Conservation (phyloP, 2,329 filamentous ascomycete species). For the Acarospora socialis region DNA sequence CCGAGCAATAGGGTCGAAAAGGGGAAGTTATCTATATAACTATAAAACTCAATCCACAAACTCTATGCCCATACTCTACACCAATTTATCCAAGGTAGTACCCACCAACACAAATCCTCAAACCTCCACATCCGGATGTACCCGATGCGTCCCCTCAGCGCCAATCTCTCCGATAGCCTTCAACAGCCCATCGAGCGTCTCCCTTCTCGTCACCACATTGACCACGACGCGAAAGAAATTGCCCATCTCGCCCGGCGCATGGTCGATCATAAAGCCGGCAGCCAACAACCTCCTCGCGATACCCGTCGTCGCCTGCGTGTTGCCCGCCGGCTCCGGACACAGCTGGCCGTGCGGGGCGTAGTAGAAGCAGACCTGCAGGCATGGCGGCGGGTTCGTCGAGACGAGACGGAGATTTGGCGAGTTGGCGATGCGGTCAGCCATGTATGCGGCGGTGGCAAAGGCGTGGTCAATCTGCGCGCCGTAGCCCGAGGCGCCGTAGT, state of each 20-base stretch:
- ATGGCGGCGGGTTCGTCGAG: constrained; percentile 63
- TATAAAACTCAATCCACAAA: no score
- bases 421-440: constrained; percentile 46
- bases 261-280: constrained; percentile 57
- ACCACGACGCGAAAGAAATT: constrained; percentile 58
- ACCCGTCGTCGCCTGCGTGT: constrained; percentile 40
- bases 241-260: constrained; percentile 41
- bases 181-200: constrained; percentile 49
- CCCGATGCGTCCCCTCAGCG: neutral
- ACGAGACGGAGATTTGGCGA: constrained; percentile 52
- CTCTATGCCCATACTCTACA: no score
- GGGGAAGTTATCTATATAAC: no score
- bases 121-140: neutral
- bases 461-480: constrained; percentile 54
- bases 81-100: no score
- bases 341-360: constrained; percentile 48
- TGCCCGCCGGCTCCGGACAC: constrained; percentile 24
- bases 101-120: no score
- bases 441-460: constrained; percentile 54
- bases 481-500: constrained; percentile 69
- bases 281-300: constrained; percentile 41
- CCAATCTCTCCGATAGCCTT: constrained; percentile 40
- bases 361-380: constrained; percentile 92
- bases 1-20: no score
- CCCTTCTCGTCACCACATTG: constrained; percentile 44